Percentiles rank a stretch among this genome's conserved stretches.
Evolutionary conservation across 129 eudicot species (phyloP).

Genomic region (Flaveria ramosissima): DNA sequence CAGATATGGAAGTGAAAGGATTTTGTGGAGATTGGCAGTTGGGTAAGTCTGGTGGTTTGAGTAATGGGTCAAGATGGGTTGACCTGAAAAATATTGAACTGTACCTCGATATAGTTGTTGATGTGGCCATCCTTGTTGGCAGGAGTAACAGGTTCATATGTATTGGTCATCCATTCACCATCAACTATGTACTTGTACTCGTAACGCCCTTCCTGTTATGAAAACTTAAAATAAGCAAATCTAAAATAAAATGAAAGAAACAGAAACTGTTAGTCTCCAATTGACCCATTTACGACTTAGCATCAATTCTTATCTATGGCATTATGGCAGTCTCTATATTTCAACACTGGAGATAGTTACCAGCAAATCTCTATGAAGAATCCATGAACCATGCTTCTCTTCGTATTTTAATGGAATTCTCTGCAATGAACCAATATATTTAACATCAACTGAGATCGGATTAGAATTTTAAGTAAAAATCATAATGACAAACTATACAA

Average conservation of each 20-base stretch:
- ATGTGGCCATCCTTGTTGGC: conserved; percentile 83
- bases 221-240: neutral
- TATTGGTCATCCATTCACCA: conserved; percentile 81
- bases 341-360: conserved; percentile 42
- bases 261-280: neutral
- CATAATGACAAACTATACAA: conserved; percentile 2
- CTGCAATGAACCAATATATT: conserved; percentile 42
- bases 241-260: neutral
- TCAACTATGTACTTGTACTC: conserved; percentile 94
- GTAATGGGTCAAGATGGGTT: conserved; percentile 9
- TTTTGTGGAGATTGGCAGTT: neutral
- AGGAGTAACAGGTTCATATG: conserved; percentile 55
- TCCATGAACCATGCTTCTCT: conserved; percentile 63
- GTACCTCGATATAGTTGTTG: conserved; percentile 79
- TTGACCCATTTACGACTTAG: neutral
- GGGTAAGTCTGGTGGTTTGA: neutral
- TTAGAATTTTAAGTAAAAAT: neutral
- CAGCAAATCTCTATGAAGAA: conserved; percentile 77
- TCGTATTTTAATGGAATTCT: conserved; percentile 63
- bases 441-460: neutral
- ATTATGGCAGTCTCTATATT: conserved; percentile 10
- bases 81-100: neutral
- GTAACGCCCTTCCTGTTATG: conserved; percentile 75
- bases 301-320: neutral
- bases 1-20: neutral